Evolutionary conservation across 1,139 yeast species (phyloP), one percentile per base, ranked within the genome.

Genomic region (Pichia sp.): DNA sequence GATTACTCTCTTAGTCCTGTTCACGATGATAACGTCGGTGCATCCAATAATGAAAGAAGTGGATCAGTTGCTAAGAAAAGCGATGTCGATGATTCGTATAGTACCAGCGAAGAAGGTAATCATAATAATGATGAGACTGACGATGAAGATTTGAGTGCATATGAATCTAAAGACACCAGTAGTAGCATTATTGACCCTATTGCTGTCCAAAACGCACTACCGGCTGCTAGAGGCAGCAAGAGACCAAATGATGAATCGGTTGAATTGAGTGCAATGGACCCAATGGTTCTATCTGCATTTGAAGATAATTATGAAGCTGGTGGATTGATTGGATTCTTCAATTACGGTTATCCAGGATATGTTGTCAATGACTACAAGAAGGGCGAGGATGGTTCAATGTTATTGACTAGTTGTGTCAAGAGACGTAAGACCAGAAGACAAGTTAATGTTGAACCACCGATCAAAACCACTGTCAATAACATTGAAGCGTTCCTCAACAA

Each of bases 401-500:
- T 42, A 12, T 20, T 50, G 28, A 50, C 53, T 3, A 47, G 53
- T 28, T 50, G 48, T 27, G 53, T 50, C 20, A 50, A 45, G 44
- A 43, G 42, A 34, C 35, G 51, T 34, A 38, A 43, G 32, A 45
- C 50, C n/a, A 42, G 58, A 49, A 51, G 57, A 48, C 52, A 58
- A 45, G 27, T 53, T 33, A 38, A 51, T 39, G 38, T 54, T 33
- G 55, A 45, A 18, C 39, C 51, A n/a, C 35, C 52, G 4, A 40
- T 47, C 17, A 56, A 54, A 30, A 44, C 47, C 27, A 61, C 62
- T 14, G 22, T 53, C 11, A 33, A 41, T 8, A 54, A 52, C 30
- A 46, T 61, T 35, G 61, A 60, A 38, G 41, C 48, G 2, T 49
- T 54, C 15, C 40, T 62, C 14, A 62, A 60, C 42, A 51, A 53